Conservation (phyloP, 1,139 yeast genomes). For the Hyphopichia fennica region DNA sequence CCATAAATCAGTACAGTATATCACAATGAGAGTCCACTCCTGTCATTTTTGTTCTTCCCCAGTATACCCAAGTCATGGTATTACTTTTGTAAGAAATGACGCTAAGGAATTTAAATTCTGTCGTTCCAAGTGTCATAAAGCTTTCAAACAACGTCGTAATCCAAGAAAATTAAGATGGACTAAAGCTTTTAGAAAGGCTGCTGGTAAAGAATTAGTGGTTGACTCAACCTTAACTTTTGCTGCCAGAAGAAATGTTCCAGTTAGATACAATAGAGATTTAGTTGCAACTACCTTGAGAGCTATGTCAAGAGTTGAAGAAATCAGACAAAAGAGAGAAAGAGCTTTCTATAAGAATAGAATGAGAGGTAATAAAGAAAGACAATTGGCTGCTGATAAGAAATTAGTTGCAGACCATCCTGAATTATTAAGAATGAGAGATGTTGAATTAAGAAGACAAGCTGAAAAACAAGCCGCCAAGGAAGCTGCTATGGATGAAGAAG, state of each 20-base stretch:
- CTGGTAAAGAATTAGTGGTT: constrained; percentile 97
- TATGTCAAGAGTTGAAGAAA: constrained; percentile 94
- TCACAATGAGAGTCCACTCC: constrained; percentile 81
- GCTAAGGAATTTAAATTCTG: constrained; percentile 97
- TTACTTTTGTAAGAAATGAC: constrained; percentile 96
- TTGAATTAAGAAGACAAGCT: constrained; percentile 79
- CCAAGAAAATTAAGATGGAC: constrained; percentile 99
- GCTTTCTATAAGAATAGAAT: constrained; percentile 99
- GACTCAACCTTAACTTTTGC: constrained; percentile 96
- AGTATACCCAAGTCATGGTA: constrained; percentile 96
- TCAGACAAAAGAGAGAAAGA: constrained; percentile 93
- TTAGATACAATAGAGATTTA: constrained; percentile 93
- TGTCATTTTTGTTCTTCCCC: constrained; percentile 99
- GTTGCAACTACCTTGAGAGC: constrained; percentile 93
- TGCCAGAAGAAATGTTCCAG: constrained; percentile 96
- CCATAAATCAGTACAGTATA: not conserved
- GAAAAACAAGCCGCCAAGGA: constrained; percentile 68
- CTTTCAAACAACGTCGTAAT: constrained; percentile 97
- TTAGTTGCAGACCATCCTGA: constrained; percentile 88
- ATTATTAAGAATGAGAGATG: constrained; percentile 87
- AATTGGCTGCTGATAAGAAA: constrained; percentile 82
- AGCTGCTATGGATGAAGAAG: constrained; percentile 49
- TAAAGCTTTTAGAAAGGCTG: constrained; percentile 98
- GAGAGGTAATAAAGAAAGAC: constrained; percentile 93
- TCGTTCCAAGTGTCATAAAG: constrained; percentile 96